Conservation (phyloP, 345 rosid genomes). For the Rubroshorea leprosula region DNA sequence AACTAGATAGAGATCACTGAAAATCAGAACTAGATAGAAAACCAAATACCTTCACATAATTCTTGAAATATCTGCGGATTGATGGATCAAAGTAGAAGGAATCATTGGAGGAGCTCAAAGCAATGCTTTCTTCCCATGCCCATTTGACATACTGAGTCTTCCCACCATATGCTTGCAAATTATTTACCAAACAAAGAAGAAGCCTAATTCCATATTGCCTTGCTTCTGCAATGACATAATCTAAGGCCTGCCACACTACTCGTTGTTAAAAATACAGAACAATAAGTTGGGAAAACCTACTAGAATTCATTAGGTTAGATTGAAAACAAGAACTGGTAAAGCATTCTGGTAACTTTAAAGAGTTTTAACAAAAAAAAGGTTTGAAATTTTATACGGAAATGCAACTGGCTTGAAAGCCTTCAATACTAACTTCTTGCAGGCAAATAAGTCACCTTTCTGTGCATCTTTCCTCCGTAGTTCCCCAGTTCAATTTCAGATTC, state of each 20-base stretch:
- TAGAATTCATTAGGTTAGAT: constrained; percentile 1
- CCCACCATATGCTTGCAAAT: constrained; percentile 86
- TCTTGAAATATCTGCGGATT: constrained; percentile 78
- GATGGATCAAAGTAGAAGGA: constrained; percentile 97
- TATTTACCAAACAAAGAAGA: constrained; percentile 83
- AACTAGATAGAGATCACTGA: no score
- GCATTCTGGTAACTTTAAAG: neutral
- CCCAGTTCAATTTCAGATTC: neutral
- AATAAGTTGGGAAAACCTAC: neutral
- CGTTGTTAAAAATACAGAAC: constrained; percentile 6
- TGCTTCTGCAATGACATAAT: constrained; percentile 89
- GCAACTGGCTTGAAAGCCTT: neutral
- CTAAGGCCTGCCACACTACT: constrained; percentile 67
- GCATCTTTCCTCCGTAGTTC: neutral
- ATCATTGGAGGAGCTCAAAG: constrained; percentile 86
- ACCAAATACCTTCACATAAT: constrained; percentile 52
- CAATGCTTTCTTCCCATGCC: constrained; percentile 98
- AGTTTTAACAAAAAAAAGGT: constrained; percentile 2
- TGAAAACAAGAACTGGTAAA: neutral
- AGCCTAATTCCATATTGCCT: constrained; percentile 59
- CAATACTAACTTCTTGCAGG: neutral
- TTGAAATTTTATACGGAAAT: neutral
- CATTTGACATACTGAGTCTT: constrained; percentile 93
- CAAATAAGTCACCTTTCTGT: neutral
- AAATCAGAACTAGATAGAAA: no score